These are phyloP conservation scores for Mycena venus DNA, from an alignment of 768 basidiomycete species.

Conservation along the genomic window DNA sequence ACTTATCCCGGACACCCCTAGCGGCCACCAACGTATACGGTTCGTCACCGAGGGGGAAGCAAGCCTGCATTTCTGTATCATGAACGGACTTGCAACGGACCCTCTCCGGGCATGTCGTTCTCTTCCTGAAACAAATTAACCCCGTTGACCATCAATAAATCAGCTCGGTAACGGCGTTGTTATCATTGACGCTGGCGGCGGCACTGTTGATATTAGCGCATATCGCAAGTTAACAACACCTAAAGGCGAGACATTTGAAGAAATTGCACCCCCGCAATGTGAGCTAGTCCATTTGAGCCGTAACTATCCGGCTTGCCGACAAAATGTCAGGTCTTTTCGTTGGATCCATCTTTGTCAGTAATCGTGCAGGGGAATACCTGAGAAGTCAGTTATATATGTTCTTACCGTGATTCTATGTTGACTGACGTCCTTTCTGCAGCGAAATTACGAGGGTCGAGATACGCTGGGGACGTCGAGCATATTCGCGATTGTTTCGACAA, in stretches of 20 bases:
- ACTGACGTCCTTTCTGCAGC: slow-evolving; percentile 39
- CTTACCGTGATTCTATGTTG: not conserved
- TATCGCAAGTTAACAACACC: slow-evolving; percentile 57
- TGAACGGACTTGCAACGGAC: slow-evolving; percentile 58
- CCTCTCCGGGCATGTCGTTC: slow-evolving; percentile 43
- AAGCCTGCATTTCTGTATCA: slow-evolving; percentile 69
- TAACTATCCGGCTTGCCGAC: too few species aligned
- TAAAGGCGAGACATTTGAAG: slow-evolving; percentile 52
- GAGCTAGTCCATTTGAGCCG: slow-evolving; percentile 12
- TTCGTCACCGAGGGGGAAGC: slow-evolving; percentile 79
- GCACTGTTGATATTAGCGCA: slow-evolving; percentile 71
- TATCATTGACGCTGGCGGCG: slow-evolving; percentile 74
- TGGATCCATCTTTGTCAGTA: slow-evolving; percentile 66
- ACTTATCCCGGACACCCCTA: slow-evolving; percentile 56
- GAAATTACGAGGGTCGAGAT: slow-evolving; percentile 55
- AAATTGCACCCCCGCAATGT: slow-evolving; percentile 64
- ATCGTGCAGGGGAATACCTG: slow-evolving; percentile 55
- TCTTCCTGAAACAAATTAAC: not conserved
- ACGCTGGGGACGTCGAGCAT: slow-evolving; percentile 55
- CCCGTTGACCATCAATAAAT: not conserved
- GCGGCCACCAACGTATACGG: slow-evolving; percentile 58
- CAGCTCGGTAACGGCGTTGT: slow-evolving; percentile 55
- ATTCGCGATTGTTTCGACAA: slow-evolving; percentile 61
- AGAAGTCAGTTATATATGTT: slow-evolving; percentile 43
- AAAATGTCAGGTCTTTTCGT: slow-evolving; percentile 56